Conservation (phyloP, 2,329 filamentous ascomycete genomes). For the Ophiostoma pallidulum region DNA sequence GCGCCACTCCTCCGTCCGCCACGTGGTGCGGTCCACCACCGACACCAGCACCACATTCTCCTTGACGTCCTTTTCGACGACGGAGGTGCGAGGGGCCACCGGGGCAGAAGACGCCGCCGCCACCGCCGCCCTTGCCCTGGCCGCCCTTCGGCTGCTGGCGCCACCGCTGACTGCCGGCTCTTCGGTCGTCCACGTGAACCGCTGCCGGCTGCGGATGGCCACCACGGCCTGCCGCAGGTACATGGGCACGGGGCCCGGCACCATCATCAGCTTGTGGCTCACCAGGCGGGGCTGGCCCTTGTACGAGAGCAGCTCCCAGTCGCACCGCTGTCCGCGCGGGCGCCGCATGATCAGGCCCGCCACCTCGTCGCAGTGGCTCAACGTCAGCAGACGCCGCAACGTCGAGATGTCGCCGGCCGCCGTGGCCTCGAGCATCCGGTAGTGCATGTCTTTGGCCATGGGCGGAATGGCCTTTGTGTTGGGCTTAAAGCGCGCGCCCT, state of each 20-base stretch:
- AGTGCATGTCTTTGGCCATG: conserved; percentile 50
- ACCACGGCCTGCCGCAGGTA: conserved; percentile 46
- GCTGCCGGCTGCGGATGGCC: conserved; percentile 47
- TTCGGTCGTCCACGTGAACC: conserved; percentile 33
- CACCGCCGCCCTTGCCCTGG: no score
- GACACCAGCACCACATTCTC: conserved; percentile 58
- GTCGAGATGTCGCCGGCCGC: conserved; percentile 46
- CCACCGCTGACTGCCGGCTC: not conserved
- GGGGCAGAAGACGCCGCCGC: conserved; percentile 13
- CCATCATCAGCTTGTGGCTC: conserved; percentile 44
- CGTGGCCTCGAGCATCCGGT: conserved; percentile 51
- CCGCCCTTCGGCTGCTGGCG: not conserved
- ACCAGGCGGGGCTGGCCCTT: conserved; percentile 39
- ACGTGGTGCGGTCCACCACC: conserved; percentile 35
- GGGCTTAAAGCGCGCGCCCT: conserved; percentile 35
- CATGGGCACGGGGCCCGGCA: conserved; percentile 30
- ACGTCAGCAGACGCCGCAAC: conserved; percentile 42
- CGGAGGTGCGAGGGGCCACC: conserved; percentile 28
- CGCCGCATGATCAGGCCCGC: conserved; percentile 44
- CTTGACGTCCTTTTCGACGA: conserved; percentile 42
- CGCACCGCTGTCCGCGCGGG: conserved; percentile 32
- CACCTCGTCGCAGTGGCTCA: conserved; percentile 43
- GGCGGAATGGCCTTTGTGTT: conserved; percentile 34
- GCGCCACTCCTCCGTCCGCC: conserved; percentile 45
- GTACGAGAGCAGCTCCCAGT: conserved; percentile 48